Percentiles rank a stretch among this genome's conserved stretches.
phyloP scores from a whole-genome alignment of 306 rosid species.

The Acacia acuminata region DNA sequence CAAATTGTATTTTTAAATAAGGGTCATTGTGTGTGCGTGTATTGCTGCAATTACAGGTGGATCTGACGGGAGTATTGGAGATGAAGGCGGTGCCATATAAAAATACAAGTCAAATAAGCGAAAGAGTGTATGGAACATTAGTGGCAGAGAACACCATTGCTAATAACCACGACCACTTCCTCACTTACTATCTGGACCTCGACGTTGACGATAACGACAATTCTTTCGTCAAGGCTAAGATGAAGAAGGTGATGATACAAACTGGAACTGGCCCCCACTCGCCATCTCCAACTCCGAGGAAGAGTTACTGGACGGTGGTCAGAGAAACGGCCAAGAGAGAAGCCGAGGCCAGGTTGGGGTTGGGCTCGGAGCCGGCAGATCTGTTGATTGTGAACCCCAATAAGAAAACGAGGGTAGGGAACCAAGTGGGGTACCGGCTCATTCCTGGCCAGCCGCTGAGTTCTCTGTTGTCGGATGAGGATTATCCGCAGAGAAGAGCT shows the following conservation, averaged over 20 bases:
- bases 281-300: slow-evolving; percentile 44
- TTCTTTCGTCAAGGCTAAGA: slow-evolving; percentile 66
- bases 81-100: slow-evolving; percentile 64
- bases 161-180: slow-evolving; percentile 68
- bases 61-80: slow-evolving; percentile 68
- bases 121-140: slow-evolving; percentile 54
- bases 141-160: slow-evolving; percentile 75
- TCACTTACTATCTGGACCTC: slow-evolving; percentile 78
- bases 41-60: slow-evolving; percentile 53
- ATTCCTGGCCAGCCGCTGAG: slow-evolving; percentile 55
- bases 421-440: slow-evolving; percentile 76
- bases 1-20: background rate
- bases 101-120: slow-evolving; percentile 38
- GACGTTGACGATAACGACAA: slow-evolving; percentile 68
- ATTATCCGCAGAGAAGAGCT: slow-evolving; percentile 73
- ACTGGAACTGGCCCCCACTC: slow-evolving; percentile 27
- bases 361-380: slow-evolving; percentile 66
- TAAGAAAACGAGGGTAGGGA: slow-evolving; percentile 61
- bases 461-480: slow-evolving; percentile 62
- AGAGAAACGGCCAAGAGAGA: slow-evolving; percentile 61
- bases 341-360: slow-evolving; percentile 56
- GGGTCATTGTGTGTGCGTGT: background rate
- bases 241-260: slow-evolving; percentile 36
- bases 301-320: slow-evolving; percentile 75
- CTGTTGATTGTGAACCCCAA: slow-evolving; percentile 67